Evolutionary conservation across 768 basidiomycete species (phyloP).

Genomic region (Tricholoma furcatifolium): DNA sequence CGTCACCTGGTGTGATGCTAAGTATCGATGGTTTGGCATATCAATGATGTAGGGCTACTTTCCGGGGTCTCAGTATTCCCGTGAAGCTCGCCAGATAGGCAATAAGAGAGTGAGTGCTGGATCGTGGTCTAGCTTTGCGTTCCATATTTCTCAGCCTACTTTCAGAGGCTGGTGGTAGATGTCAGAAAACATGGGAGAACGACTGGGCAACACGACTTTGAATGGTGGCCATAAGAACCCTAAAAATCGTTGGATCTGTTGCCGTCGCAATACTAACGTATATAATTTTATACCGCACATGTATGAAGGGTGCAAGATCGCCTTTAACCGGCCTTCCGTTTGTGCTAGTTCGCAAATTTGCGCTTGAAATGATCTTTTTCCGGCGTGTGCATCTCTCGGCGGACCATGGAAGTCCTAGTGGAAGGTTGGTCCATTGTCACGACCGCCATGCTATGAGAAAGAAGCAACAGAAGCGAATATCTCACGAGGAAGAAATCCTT

Average conservation of each 20-base stretch:
- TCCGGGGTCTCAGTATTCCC: no score
- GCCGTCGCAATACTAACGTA: constrained; percentile 76
- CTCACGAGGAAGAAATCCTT: constrained; percentile 85
- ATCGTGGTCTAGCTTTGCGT: no score
- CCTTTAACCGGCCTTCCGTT: constrained; percentile 80
- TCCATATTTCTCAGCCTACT: no score
- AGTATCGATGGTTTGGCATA: no score
- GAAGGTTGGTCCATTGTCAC: background rate
- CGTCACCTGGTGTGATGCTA: no score
- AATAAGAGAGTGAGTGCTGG: no score
- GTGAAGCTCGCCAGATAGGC: no score
- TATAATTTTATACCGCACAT: background rate
- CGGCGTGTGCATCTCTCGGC: constrained; percentile 65
- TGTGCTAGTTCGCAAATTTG: constrained; percentile 80
- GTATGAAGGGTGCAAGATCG: no score
- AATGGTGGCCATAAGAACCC: constrained; percentile 94
- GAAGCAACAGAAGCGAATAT: background rate
- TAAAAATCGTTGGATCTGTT: constrained; percentile 83
- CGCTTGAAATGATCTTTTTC: constrained; percentile 89
- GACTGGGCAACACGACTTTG: constrained; percentile 90
- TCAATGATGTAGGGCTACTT: no score
- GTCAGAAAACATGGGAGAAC: no score
- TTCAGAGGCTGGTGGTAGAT: no score
- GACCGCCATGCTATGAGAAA: background rate
- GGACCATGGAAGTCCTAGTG: constrained; percentile 84